Evolutionary conservation across 805 yeast species (phyloP).

Genomic region (Ogataea methanolica): DNA sequence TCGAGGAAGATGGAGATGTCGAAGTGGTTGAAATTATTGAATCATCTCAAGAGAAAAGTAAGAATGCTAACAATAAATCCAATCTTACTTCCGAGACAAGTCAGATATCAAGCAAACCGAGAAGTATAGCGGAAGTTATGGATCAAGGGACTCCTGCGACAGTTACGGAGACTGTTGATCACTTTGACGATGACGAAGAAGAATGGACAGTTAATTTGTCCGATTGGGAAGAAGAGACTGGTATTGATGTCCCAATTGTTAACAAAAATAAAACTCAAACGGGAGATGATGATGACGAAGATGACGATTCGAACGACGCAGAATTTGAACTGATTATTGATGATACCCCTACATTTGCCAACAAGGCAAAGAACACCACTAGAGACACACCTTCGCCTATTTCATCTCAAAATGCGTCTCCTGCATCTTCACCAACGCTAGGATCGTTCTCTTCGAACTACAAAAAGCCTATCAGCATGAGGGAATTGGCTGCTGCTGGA

Average conservation of each 20-base stretch:
- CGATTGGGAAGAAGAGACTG: constrained; percentile 25
- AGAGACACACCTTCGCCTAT: background rate
- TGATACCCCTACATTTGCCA: constrained; percentile 11
- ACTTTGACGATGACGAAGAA: constrained; percentile 8
- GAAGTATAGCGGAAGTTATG: constrained; percentile 3
- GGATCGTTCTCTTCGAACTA: background rate
- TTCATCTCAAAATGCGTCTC: background rate
- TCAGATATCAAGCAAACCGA: background rate
- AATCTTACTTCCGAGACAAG: background rate
- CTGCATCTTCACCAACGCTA: background rate
- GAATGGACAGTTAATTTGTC: constrained; percentile 21
- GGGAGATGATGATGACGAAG: background rate
- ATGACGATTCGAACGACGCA: background rate
- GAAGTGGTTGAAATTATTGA: background rate
- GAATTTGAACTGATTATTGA: constrained; percentile 21
- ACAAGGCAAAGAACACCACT: background rate
- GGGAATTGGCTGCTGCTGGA: constrained; percentile 16
- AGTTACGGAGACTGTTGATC: background rate
- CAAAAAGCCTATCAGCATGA: constrained; percentile 15
- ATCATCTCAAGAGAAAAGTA: background rate
- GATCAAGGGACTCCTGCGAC: background rate
- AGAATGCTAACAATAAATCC: background rate
- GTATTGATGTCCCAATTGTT: constrained; percentile 1
- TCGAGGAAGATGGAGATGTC: background rate
- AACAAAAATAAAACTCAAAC: background rate